phyloP scores from a whole-genome alignment of 75 land plant species.

The Isoetes taiwanensis region DNA sequence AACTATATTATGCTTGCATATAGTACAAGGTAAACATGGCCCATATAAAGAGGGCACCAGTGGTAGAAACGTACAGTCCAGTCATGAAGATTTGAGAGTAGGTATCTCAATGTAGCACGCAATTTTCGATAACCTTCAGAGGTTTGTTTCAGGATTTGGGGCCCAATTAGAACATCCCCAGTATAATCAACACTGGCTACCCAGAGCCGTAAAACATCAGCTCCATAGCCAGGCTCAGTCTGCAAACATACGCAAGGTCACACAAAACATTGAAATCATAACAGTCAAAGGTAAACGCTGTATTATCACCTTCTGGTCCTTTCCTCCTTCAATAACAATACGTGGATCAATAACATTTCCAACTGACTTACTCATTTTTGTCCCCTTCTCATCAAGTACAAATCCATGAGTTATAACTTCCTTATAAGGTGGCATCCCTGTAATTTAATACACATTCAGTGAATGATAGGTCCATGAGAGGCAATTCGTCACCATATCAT shows the following conservation, averaged over 20 bases:
- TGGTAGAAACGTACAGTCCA: constrained; percentile 50
- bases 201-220: constrained; percentile 96
- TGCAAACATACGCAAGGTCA: constrained; percentile 13
- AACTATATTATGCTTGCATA: background rate
- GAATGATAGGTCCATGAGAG: no score
- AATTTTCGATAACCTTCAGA: constrained; percentile 89
- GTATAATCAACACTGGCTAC: constrained; percentile 98
- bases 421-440: constrained; percentile 81
- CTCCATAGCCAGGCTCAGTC: constrained; percentile 90
- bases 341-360: constrained; percentile 94
- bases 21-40: background rate
- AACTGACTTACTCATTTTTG: constrained; percentile 94
- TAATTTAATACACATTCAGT: no score
- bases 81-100: constrained; percentile 89
- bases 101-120: constrained; percentile 79
- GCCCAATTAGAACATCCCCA: constrained; percentile 81
- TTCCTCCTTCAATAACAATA: constrained; percentile 71
- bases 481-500: no score
- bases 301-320: constrained; percentile 53
- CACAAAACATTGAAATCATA: background rate
- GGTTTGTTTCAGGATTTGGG: constrained; percentile 82
- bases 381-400: constrained; percentile 89
- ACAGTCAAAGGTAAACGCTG: background rate
- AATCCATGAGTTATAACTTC: constrained; percentile 94
- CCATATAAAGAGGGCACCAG: background rate